These are phyloP conservation scores for Solanum sitiens DNA, from an alignment of 257 asterid genomes.

Conservation along the genomic window DNA sequence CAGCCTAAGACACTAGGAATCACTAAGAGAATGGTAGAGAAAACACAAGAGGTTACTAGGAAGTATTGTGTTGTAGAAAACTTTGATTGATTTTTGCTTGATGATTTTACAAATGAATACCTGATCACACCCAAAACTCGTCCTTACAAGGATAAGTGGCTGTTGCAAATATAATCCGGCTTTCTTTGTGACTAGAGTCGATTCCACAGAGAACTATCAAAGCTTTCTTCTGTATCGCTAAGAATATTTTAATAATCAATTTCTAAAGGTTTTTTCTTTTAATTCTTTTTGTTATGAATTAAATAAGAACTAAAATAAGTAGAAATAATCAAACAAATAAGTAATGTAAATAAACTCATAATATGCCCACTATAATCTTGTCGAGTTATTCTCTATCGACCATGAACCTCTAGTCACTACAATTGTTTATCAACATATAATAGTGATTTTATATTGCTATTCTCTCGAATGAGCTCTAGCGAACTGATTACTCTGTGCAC, in stretches of 20 bases:
- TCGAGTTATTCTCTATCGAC: neutral
- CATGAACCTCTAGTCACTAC: neutral
- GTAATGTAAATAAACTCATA: neutral
- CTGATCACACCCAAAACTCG: neutral
- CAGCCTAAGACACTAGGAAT: neutral
- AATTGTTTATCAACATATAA: no score
- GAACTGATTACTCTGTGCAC: neutral
- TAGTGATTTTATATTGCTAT: neutral
- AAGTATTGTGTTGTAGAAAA: neutral
- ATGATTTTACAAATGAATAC: neutral
- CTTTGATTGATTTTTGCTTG: neutral
- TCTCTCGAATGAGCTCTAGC: neutral
- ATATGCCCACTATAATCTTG: neutral
- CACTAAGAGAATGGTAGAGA: neutral
- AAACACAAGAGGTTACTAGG: neutral
- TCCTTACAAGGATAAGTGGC: neutral
- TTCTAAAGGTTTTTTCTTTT: neutral
- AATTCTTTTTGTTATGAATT: neutral
- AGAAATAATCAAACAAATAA: neutral
- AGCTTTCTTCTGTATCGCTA: neutral
- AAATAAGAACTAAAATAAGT: neutral
- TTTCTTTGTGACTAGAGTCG: neutral
- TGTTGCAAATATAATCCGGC: neutral
- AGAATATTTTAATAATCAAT: neutral
- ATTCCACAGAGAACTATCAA: neutral